A percentile compares a stretch with the other conserved stretches of the same genome.
Evolutionary conservation across 768 basidiomycete genomes (phyloP).

Genomic region (Cyclocybe cylindracea): DNA sequence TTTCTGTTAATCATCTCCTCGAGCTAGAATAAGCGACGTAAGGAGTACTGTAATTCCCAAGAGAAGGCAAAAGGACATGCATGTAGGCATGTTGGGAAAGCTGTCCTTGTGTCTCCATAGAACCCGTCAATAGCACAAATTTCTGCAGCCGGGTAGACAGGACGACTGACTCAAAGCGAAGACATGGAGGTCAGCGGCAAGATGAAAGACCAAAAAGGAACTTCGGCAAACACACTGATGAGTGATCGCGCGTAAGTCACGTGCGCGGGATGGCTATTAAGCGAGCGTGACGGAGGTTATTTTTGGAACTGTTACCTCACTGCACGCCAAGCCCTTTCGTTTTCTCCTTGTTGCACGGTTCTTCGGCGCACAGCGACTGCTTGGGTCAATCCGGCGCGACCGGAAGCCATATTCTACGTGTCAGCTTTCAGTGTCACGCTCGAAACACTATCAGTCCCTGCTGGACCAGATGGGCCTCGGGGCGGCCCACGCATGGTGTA

Average conservation of each 20-base stretch:
- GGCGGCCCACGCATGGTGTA: too few species aligned
- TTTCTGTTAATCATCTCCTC: too few species aligned
- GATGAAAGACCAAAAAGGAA: neutral
- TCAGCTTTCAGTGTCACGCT: too few species aligned
- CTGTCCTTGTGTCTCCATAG: too few species aligned
- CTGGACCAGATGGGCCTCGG: too few species aligned
- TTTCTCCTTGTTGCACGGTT: too few species aligned
- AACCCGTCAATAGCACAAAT: too few species aligned
- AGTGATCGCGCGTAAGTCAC: constrained; percentile 4
- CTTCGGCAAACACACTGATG: neutral
- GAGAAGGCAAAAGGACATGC: too few species aligned
- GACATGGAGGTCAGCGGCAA: neutral
- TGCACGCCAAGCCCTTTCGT: neutral
- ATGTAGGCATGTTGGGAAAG: too few species aligned
- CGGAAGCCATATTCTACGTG: constrained; percentile 2
- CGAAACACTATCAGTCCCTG: too few species aligned
- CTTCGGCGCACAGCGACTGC: neutral
- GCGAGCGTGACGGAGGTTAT: constrained; percentile 9
- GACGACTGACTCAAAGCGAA: neutral
- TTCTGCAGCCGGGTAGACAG: neutral
- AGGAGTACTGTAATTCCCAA: too few species aligned
- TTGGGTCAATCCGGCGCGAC: constrained; percentile 5
- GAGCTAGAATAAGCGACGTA: too few species aligned
- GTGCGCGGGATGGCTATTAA: constrained; percentile 1
- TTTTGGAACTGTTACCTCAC: constrained; percentile 1